A percentile compares a stretch with the other conserved stretches of the same genome.
These are phyloP conservation scores for Pelargonium fulgidum DNA, from an alignment of 441 rosid species.

Conservation along the genomic window DNA sequence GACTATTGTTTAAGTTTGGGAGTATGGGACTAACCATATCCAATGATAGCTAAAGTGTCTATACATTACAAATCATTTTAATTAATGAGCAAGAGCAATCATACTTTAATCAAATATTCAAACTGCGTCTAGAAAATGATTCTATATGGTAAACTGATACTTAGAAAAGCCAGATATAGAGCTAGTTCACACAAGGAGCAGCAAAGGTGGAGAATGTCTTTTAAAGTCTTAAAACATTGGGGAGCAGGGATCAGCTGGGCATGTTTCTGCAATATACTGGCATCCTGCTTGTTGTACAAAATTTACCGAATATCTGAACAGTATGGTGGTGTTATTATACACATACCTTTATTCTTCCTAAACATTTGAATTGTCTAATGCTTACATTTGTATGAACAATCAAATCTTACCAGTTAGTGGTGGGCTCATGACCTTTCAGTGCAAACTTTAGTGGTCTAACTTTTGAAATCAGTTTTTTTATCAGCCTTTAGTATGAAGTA, in stretches of 20 bases:
- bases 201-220: neutral
- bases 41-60: too few relatives aligned
- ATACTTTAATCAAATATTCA: too few relatives aligned
- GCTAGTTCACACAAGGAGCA: neutral
- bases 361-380: neutral
- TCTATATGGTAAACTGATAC: too few relatives aligned
- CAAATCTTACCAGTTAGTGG: neutral
- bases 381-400: neutral
- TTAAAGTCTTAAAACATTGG: neutral
- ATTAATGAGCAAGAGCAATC: too few relatives aligned
- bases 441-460: slow-evolving; percentile 1
- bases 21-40: too few relatives aligned
- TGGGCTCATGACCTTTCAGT: neutral
- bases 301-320: neutral
- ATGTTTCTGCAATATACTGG: neutral
- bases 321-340: too few relatives aligned
- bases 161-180: neutral
- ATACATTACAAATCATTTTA: too few relatives aligned
- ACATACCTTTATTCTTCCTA: neutral
- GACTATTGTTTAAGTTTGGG: too few relatives aligned
- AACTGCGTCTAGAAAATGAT: too few relatives aligned
- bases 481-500: neutral
- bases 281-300: neutral
- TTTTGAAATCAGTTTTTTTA: neutral
- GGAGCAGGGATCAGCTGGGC: neutral